Conservation (phyloP, 257 asterid species). For the Lithospermum erythrorhizon region DNA sequence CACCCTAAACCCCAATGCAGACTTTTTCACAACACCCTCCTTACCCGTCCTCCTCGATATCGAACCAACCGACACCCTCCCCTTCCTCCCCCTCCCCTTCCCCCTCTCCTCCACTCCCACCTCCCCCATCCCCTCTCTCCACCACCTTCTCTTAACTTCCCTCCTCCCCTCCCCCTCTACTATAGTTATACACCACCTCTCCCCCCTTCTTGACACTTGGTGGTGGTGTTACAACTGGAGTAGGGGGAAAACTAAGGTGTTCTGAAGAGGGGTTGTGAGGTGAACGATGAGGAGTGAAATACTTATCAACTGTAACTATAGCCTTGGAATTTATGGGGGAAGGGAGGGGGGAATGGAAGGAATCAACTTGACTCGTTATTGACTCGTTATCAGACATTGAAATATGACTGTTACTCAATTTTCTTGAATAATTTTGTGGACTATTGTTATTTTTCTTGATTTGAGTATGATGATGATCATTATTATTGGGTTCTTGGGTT, state of each 20-base stretch:
- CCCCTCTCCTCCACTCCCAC: constrained; percentile 27
- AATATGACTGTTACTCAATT: too few species aligned
- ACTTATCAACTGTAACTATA: constrained; percentile 30
- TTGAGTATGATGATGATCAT: too few species aligned
- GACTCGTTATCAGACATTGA: too few species aligned
- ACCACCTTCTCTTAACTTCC: constrained; percentile 41
- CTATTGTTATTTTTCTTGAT: too few species aligned
- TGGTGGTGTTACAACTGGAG: constrained; percentile 19
- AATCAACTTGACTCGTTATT: too few species aligned
- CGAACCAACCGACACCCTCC: constrained; percentile 30
- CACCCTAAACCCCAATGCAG: constrained; percentile 56
- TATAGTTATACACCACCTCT: constrained; percentile 27
- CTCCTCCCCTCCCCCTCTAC: constrained; percentile 19
- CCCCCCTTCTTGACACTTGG: constrained; percentile 22
- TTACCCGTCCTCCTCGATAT: constrained; percentile 30
- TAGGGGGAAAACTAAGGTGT: constrained; percentile 21
- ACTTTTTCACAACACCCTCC: constrained; percentile 31
- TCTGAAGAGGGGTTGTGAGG: constrained; percentile 34
- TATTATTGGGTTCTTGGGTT: too few species aligned
- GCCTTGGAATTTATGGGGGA: constrained; percentile 36
- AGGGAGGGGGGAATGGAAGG: constrained; percentile 52
- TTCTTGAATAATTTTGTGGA: too few species aligned
- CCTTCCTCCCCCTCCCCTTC: constrained; percentile 35
- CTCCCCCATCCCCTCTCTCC: constrained; percentile 28
- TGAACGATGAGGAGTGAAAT: constrained; percentile 37